Conservation (phyloP, 148 eudicot species). For the Cornus controversa region DNA sequence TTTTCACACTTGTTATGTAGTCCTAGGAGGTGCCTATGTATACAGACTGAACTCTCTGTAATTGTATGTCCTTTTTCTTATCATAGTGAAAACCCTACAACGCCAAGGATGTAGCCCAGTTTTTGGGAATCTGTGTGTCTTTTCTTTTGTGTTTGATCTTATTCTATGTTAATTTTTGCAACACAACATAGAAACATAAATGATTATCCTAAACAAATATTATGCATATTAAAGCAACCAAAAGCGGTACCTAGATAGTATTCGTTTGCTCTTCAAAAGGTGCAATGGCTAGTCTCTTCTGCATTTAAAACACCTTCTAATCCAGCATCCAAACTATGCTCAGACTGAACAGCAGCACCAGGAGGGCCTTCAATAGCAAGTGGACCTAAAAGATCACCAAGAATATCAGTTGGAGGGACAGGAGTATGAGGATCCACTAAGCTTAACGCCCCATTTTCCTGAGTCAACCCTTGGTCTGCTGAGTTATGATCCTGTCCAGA, state of each 20-base stretch:
- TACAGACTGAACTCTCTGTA: too few relatives aligned
- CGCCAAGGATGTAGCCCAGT: too few relatives aligned
- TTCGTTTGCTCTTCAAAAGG: slow-evolving; percentile 57
- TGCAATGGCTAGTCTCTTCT: slow-evolving; percentile 77
- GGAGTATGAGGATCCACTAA: slow-evolving; percentile 65
- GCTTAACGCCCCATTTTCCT: slow-evolving; percentile 65
- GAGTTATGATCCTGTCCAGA: slow-evolving; percentile 48
- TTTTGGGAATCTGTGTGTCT: too few relatives aligned
- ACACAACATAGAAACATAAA: too few relatives aligned
- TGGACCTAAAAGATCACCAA: slow-evolving; percentile 90
- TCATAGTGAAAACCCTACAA: too few relatives aligned
- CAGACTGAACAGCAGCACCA: slow-evolving; percentile 46
- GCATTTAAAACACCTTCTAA: slow-evolving; percentile 35
- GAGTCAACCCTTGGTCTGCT: slow-evolving; percentile 41
- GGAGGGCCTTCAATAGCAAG: slow-evolving; percentile 94
- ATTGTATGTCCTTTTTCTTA: too few relatives aligned
- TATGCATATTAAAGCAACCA: slow-evolving; percentile 8
- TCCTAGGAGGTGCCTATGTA: too few relatives aligned
- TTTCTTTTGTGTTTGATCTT: too few relatives aligned
- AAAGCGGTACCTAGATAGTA: slow-evolving; percentile 68
- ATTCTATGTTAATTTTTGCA: too few relatives aligned
- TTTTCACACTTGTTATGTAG: too few relatives aligned
- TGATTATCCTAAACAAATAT: too few relatives aligned
- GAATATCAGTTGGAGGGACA: slow-evolving; percentile 64
- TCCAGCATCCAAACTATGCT: slow-evolving; percentile 40